Evolutionary conservation across 352 stramenopile species (phyloP).

Genomic region (Pythium phragmitis): DNA sequence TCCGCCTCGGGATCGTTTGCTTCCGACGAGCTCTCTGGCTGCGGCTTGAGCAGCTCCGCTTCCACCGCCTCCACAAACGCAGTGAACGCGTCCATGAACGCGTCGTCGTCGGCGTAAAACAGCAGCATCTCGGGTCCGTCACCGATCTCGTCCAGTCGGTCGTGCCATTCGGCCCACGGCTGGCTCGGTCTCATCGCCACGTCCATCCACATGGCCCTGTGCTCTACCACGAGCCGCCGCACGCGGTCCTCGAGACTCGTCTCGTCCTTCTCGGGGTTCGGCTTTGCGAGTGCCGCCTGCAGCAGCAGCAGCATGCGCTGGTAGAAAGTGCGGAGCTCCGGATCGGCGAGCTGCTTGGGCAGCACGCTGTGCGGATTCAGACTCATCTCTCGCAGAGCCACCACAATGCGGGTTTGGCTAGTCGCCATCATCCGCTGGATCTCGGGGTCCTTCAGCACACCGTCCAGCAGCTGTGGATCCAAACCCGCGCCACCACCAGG

Average conservation of each 20-base stretch:
- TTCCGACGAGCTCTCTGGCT: background rate
- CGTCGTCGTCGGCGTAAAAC: constrained; percentile 58
- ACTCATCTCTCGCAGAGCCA: constrained; percentile 66
- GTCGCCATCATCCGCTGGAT: constrained; percentile 41
- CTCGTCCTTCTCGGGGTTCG: background rate
- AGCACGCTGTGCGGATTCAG: constrained; percentile 50
- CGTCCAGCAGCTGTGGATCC: constrained; percentile 41
- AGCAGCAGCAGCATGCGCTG: constrained; percentile 42
- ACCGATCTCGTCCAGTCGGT: constrained; percentile 55
- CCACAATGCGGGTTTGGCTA: constrained; percentile 44
- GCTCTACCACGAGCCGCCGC: constrained; percentile 21
- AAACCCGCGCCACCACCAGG: constrained; percentile 3
- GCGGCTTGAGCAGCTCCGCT: background rate
- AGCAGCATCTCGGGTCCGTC: constrained; percentile 69
- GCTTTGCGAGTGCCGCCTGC: constrained; percentile 15
- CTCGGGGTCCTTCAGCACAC: constrained; percentile 43
- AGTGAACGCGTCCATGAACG: constrained; percentile 36
- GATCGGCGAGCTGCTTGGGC: constrained; percentile 41
- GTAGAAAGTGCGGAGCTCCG: constrained; percentile 53
- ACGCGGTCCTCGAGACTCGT: constrained; percentile 41
- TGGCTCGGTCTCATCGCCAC: constrained; percentile 10
- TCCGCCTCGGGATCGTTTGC: background rate
- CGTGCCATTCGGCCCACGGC: constrained; percentile 33
- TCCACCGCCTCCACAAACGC: constrained; percentile 34
- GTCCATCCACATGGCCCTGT: constrained; percentile 15